Conservation (phyloP, 2,329 filamentous ascomycete species). For the Fusarium euwallaceae region DNA sequence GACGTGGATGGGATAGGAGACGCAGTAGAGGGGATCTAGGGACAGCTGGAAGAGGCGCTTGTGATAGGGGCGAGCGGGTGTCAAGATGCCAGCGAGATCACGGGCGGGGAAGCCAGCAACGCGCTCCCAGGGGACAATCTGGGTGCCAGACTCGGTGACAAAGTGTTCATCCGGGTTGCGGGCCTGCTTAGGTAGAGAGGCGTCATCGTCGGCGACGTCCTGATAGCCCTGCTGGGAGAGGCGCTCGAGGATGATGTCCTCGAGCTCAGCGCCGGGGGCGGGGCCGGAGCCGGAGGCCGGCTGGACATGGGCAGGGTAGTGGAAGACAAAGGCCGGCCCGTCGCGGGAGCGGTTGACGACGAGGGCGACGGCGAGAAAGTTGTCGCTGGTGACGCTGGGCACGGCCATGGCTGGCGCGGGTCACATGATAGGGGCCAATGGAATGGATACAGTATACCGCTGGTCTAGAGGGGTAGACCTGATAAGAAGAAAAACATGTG, state of each 20-base stretch:
- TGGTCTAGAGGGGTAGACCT: not conserved
- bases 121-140: slow-evolving; percentile 77
- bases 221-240: slow-evolving; percentile 56
- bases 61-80: slow-evolving; percentile 80
- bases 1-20: slow-evolving; percentile 87
- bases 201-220: slow-evolving; percentile 53
- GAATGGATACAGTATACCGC: not conserved
- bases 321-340: slow-evolving; percentile 86
- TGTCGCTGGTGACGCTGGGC: slow-evolving; percentile 65
- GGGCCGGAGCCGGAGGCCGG: slow-evolving; percentile 52
- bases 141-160: slow-evolving; percentile 67
- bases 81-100: slow-evolving; percentile 84
- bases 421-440: slow-evolving; percentile 38
- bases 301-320: slow-evolving; percentile 78
- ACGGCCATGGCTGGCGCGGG: slow-evolving; percentile 52
- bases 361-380: slow-evolving; percentile 78
- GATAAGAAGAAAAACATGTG: slow-evolving; percentile 5
- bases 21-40: slow-evolving; percentile 82
- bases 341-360: slow-evolving; percentile 81
- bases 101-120: slow-evolving; percentile 81
- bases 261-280: slow-evolving; percentile 57
- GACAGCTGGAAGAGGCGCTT: slow-evolving; percentile 87
- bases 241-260: slow-evolving; percentile 65
- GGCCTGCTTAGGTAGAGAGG: slow-evolving; percentile 59
- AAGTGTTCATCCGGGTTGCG: slow-evolving; percentile 68